Percentiles rank a stretch among this genome's conserved stretches.
Evolutionary conservation across 495 filamentous ascomycete species (phyloP).

Genomic region (Penicillium samsonianum): DNA sequence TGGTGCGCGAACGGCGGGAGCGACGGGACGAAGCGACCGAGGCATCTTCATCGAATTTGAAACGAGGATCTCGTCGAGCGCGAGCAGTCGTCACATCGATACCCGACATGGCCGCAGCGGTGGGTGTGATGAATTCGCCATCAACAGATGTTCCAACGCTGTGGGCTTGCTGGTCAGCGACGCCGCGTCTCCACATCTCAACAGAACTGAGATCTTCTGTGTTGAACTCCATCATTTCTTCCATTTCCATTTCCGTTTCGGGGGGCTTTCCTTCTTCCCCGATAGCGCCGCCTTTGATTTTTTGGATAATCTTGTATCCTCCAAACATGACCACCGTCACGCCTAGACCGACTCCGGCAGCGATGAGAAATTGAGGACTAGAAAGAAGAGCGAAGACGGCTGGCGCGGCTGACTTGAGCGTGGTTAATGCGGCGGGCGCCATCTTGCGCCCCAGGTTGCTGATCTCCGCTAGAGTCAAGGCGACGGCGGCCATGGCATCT

Average conservation of each 20-base stretch:
- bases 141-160: conserved; percentile 72
- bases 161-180: conserved; percentile 63
- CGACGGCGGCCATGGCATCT: conserved; percentile 91
- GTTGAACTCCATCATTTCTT: conserved; percentile 60
- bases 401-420: conserved; percentile 77
- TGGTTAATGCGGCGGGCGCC: conserved; percentile 72
- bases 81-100: conserved; percentile 47
- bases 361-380: conserved; percentile 90
- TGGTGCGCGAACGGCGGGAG: conserved; percentile 40
- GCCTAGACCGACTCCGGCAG: conserved; percentile 82
- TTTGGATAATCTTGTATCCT: conserved; percentile 95
- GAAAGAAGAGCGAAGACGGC: conserved; percentile 83
- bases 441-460: conserved; percentile 79
- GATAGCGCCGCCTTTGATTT: conserved; percentile 52
- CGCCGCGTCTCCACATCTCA: conserved; percentile 83
- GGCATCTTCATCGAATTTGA: conserved; percentile 41
- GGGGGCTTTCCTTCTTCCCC: conserved; percentile 8
- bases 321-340: conserved; percentile 93
- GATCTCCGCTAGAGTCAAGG: conserved; percentile 89
- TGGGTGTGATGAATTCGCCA: conserved; percentile 81
- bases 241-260: conserved; percentile 40
- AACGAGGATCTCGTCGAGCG: conserved; percentile 38
- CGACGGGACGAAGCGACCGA: conserved; percentile 43
- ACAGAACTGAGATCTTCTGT: conserved; percentile 62
- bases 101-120: conserved; percentile 63